Evolutionary conservation across 2,329 filamentous ascomycete genomes (phyloP), one percentile per base, ranked within the genome.

Genomic region (Lecanoromycetidae sp.): DNA sequence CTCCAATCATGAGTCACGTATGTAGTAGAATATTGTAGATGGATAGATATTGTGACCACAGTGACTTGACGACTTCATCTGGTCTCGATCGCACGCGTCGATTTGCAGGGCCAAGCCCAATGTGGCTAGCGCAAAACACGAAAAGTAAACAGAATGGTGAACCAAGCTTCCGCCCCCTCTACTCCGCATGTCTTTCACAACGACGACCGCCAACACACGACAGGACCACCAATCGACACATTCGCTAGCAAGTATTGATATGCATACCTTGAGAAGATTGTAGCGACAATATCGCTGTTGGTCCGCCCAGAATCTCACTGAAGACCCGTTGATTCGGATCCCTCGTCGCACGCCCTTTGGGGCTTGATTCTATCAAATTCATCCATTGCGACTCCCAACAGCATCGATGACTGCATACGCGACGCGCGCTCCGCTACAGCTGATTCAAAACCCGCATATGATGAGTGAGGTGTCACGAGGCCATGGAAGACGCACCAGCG

Each of bases 371-470:
- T 2, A 19, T 25, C 22, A 6, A 30, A 15, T 43, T 10, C 6
- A 34, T 5, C 3, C 13, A 35, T 29, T 19, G 22, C 13, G 3
- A 36, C 25, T 17, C 48, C 33, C 32, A 22, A 43, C 46, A 50
- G 52, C 48, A 49, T 54, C 51, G 43, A 59, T 59, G 57, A 61
- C 55, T 50, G 54, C 57, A 46, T 55, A 60, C 48, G 55, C 57
- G 52, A 57, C 57, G 54, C 59, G 57, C 50, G 56, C 53, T 51
- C 58, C 58, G 47, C 46, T 61, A 41, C 58, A 60, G 26, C 36
- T 52, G 25, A 49, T 54, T 23, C 34, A 46, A 3, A 54, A 54
- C 39, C 48, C 55, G 17, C 52, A 59, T 51, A 56, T 58, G 44
- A 61, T 61, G 59, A 58, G 54, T 52, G 49, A 57, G 35, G 38